Base-by-base conservation (phyloP, 2,329 filamentous ascomycete genomes). In the Colletotrichum sublineola region DNA sequence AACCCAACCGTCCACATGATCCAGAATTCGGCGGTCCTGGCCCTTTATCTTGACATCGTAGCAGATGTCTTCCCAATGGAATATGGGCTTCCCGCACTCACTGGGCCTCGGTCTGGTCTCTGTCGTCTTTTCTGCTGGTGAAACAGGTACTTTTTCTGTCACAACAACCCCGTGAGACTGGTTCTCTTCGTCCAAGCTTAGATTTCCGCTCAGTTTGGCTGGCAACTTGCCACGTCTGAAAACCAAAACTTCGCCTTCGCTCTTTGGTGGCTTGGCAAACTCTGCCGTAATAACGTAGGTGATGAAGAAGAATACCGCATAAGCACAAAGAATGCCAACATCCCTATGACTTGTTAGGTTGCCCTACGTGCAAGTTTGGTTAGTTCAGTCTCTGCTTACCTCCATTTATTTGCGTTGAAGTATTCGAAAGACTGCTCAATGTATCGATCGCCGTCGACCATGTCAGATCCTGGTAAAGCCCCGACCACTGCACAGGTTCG, bases 1-100 rank as follows among this genome's bases (percentile, higher is more conserved):
- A 68, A 95, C 92, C 90, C 91, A 94, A 7, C 93, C 93, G 77
- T 94, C 90, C 3, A 94, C 91, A 63, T 93, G 85, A 75, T 94
- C 89, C 58, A 95, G 81, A 75, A 95, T 88, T 46, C 90, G 87
- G 12, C 92, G 87, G 7, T 85, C 80, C 73, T 92, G 87, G 2
- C 84, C 85, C 80, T 94, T 93, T 79, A 94, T 92, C 75, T 90
- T 89, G 76, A 85, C 83, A 31, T 84, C 80, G 36, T 81, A 94
- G 78, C 90, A 92, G 2, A 94, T 88, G 74, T 92, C 86, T 68
- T 89, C 85, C 92, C 92, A 94, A 74, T 91, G 90, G 79, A 94
- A 93, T 57, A 93, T 71, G 1, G 71, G 67, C 71, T 66, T 73
- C 12, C 57, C 67, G 14, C 73, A 73, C 5, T 46, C 71, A 42